These are phyloP conservation scores for Fusarium sp. DNA, from an alignment of 2,329 filamentous ascomycete species.

Conservation along the genomic window DNA sequence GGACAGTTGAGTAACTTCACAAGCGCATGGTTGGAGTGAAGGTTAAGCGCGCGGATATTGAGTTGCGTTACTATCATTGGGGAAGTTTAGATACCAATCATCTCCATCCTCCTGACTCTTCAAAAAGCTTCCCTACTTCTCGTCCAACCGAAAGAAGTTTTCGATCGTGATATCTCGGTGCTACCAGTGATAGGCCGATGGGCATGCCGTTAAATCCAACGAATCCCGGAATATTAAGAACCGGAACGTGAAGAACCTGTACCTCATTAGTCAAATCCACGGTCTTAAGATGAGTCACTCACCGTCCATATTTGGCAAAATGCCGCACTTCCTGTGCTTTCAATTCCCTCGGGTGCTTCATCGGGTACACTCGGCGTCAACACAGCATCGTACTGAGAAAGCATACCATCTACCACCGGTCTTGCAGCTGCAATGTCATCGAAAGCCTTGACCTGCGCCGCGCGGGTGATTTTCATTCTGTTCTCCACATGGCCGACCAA, in stretches of 20 bases:
- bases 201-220: conserved; percentile 31
- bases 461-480: conserved; percentile 50
- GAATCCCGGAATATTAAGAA: conserved; percentile 36
- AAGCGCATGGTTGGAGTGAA: no score
- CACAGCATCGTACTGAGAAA: conserved; percentile 61
- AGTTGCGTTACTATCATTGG: accelerated
- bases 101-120: not conserved
- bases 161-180: conserved; percentile 25
- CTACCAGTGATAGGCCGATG: conserved; percentile 30
- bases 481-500: conserved; percentile 64
- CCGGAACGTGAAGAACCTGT: conserved; percentile 27
- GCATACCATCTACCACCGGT: conserved; percentile 62
- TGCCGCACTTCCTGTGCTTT: conserved; percentile 62
- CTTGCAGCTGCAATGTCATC: conserved; percentile 62
- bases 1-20: not conserved
- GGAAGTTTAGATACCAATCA: not conserved
- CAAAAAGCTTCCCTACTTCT: conserved; percentile 5
- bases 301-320: conserved; percentile 65
- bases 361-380: conserved; percentile 68
- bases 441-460: conserved; percentile 61
- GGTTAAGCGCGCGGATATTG: not conserved
- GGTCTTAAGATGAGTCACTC: conserved; percentile 15
- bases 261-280: not conserved
- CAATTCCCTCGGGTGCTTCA: conserved; percentile 63
- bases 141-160: conserved; percentile 16